These are phyloP conservation scores for Fusarium redolens DNA, from an alignment of 2,329 filamentous ascomycete species.

Conservation along the genomic window DNA sequence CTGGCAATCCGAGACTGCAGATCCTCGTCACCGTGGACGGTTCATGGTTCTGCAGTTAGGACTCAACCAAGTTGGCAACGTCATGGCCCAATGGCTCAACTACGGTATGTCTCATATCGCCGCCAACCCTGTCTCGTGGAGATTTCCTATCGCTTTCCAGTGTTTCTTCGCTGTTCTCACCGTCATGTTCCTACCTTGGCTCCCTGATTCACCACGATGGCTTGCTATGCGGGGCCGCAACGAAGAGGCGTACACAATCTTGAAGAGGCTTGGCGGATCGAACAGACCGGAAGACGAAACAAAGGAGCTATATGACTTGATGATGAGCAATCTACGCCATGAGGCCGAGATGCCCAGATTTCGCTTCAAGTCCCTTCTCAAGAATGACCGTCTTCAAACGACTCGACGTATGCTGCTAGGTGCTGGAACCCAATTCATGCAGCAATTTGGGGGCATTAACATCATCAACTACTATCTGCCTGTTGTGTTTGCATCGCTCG, in stretches of 20 bases:
- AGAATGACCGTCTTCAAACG: too few relatives aligned
- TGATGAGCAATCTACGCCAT: too few relatives aligned
- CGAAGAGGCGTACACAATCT: background rate
- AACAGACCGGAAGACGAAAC: too few relatives aligned
- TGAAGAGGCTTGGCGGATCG: background rate
- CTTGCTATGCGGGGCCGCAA: background rate
- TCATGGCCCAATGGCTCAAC: constrained; percentile 52
- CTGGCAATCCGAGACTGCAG: background rate
- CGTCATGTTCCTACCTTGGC: background rate
- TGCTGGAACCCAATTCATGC: constrained; percentile 21
- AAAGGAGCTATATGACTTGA: too few relatives aligned
- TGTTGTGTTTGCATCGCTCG: background rate
- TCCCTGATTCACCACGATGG: background rate
- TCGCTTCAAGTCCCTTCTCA: too few relatives aligned
- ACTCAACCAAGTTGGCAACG: constrained; percentile 49
- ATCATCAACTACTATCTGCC: constrained; percentile 23
- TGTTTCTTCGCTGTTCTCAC: background rate
- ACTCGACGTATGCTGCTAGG: constrained; percentile 17
- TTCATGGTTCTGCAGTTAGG: constrained; percentile 14
- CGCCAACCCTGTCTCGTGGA: constrained; percentile 46
- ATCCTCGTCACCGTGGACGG: background rate
- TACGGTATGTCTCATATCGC: constrained; percentile 54
- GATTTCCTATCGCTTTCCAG: background rate
- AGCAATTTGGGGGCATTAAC: constrained; percentile 31
- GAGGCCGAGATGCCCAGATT: too few relatives aligned